These are phyloP conservation scores for Amylostereum areolatum DNA, from an alignment of 1,284 basidiomycete genomes.

Conservation along the genomic window DNA sequence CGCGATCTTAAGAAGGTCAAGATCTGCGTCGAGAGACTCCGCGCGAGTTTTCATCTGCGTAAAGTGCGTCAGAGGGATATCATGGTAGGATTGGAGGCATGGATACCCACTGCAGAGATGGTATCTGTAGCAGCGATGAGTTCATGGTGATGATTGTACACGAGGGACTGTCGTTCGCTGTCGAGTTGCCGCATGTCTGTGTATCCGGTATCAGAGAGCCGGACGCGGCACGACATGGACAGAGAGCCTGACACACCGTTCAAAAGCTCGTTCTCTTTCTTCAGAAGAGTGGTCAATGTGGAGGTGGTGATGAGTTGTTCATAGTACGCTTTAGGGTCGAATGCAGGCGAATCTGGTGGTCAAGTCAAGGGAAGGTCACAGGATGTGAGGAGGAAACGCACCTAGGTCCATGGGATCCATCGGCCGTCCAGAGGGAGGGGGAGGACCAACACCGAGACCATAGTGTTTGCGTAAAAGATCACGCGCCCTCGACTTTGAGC, in stretches of 20 bases:
- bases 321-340: constrained; percentile 78
- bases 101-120: constrained; percentile 65
- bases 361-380: not conserved
- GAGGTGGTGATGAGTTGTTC: constrained; percentile 80
- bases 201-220: not conserved
- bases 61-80: constrained; percentile 1
- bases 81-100: not conserved
- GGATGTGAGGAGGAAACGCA: constrained; percentile 20
- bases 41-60: constrained; percentile 78
- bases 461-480: constrained; percentile 80
- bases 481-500: constrained; percentile 59
- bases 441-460: constrained; percentile 68
- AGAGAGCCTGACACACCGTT: constrained; percentile 41
- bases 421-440: constrained; percentile 46
- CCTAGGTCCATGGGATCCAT: constrained; percentile 80
- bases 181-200: constrained; percentile 83
- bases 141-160: constrained; percentile 94
- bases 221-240: not conserved
- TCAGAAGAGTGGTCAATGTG: constrained; percentile 64
- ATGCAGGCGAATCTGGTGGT: constrained; percentile 72
- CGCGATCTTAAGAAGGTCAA: constrained; percentile 73
- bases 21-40: constrained; percentile 73
- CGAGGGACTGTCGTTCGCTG: constrained; percentile 83
- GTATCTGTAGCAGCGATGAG: constrained; percentile 90
- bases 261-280: constrained; percentile 72